These are phyloP conservation scores for Hortaea werneckii DNA, from an alignment of 2,329 filamentous ascomycete genomes.

Conservation along the genomic window DNA sequence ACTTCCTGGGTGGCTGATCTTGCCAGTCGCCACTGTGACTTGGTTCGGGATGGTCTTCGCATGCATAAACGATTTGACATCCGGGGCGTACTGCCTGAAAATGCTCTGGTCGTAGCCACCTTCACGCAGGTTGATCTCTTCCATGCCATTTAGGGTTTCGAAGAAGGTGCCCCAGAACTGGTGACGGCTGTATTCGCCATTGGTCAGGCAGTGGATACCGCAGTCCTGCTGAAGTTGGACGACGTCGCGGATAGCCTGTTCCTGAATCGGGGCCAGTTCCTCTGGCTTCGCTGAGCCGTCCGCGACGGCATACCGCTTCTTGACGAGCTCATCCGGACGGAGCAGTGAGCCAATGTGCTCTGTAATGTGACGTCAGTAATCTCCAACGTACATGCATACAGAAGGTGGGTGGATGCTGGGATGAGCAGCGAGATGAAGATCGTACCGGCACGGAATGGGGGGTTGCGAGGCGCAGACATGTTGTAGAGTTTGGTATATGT, in stretches of 20 bases:
- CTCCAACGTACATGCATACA: too few relatives aligned
- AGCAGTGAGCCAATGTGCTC: conserved; percentile 65
- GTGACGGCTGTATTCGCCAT: conserved; percentile 25
- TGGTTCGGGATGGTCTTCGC: conserved; percentile 46
- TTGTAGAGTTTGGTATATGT: conserved; percentile 28
- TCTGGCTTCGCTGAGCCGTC: conserved; percentile 16
- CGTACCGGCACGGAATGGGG: conserved; percentile 49
- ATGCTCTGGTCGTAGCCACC: conserved; percentile 34
- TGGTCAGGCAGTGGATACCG: conserved; percentile 23
- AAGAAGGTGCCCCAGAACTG: conserved; percentile 24
- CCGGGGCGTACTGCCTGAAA: conserved; percentile 50
- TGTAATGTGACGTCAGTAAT: neutral
- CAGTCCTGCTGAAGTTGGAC: conserved; percentile 25
- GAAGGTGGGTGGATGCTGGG: too few relatives aligned
- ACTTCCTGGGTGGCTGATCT: conserved; percentile 48
- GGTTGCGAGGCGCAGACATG: conserved; percentile 42
- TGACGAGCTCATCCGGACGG: conserved; percentile 51
- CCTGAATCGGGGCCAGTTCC: conserved; percentile 20
- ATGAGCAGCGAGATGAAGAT: neutral
- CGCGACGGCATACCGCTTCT: conserved; percentile 44
- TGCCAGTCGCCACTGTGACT: conserved; percentile 47
- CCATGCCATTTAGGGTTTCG: conserved; percentile 34
- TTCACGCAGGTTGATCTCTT: conserved; percentile 35
- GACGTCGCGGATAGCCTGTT: conserved; percentile 23
- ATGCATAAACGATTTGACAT: conserved; percentile 53